Evolutionary conservation across 2,329 filamentous ascomycete species (phyloP).

Genomic region (Xylaria digitata): DNA sequence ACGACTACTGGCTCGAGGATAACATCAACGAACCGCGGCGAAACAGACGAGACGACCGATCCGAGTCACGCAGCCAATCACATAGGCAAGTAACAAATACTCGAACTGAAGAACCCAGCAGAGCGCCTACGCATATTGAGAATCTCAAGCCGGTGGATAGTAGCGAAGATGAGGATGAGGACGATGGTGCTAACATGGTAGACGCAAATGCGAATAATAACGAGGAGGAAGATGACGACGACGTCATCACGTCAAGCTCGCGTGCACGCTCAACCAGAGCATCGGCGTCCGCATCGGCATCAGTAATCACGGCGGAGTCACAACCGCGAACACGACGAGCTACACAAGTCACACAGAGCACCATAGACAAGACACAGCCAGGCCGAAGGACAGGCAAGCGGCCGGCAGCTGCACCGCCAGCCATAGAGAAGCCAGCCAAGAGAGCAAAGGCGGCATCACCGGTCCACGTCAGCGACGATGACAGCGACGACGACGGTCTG

Average conservation of each 20-base stretch:
- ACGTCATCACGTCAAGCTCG: conserved; percentile 39
- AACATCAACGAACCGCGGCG: conserved; percentile 40
- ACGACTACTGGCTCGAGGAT: conserved; percentile 79
- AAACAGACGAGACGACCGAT: conserved; percentile 48
- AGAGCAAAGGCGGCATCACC: conserved; percentile 47
- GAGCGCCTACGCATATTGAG: conserved; percentile 29
- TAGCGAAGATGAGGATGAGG: conserved; percentile 45
- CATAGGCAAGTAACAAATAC: conserved; percentile 34
- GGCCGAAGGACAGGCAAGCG: conserved; percentile 48
- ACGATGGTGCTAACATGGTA: conserved; percentile 33
- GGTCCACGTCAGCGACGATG: conserved; percentile 49
- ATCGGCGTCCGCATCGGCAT: conserved; percentile 44
- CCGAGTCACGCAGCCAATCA: conserved; percentile 40
- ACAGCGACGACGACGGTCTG: conserved; percentile 66
- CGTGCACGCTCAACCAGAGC: conserved; percentile 49
- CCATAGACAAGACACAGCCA: conserved; percentile 41
- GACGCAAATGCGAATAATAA: conserved; percentile 45
- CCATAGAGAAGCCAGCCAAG: conserved; percentile 53
- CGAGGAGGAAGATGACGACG: conserved; percentile 38
- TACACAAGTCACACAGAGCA: conserved; percentile 38
- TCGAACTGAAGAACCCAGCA: conserved; percentile 13
- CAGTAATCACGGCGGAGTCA: conserved; percentile 32
- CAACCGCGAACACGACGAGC: conserved; percentile 35
- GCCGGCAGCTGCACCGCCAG: conserved; percentile 48
- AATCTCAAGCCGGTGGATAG: conserved; percentile 41